These are phyloP conservation scores for Saccharum officinarum DNA, from an alignment of 176 grass and related monocot species.

Conservation along the genomic window DNA sequence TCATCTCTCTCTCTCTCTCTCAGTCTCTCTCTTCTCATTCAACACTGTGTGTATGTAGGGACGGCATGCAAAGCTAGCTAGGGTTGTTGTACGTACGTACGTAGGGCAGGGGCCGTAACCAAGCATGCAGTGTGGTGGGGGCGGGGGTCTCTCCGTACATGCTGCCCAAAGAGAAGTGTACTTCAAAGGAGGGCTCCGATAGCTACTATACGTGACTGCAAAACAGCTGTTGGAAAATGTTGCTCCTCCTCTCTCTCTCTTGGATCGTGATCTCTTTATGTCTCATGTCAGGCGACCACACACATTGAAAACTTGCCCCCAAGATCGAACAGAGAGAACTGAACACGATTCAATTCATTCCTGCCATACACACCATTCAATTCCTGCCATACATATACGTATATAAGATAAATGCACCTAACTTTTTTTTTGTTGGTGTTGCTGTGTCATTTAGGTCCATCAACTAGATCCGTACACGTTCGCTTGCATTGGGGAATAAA, in stretches of 20 bases:
- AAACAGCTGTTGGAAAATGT: slow-evolving; percentile 73
- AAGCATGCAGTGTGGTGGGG: slow-evolving; percentile 30
- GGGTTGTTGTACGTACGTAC: slow-evolving; percentile 19
- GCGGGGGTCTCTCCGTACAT: slow-evolving; percentile 38
- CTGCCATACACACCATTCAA: too few relatives aligned
- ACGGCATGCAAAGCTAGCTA: not conserved
- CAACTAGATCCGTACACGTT: too few relatives aligned
- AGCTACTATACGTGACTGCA: slow-evolving; percentile 74
- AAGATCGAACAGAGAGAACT: not conserved
- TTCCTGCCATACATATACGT: not conserved
- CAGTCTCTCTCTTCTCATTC: not conserved
- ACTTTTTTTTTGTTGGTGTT: too few relatives aligned
- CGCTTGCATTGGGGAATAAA: too few relatives aligned
- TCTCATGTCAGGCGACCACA: slow-evolving; percentile 57
- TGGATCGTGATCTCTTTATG: slow-evolving; percentile 34
- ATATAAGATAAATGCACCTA: not conserved
- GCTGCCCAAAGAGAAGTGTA: slow-evolving; percentile 58
- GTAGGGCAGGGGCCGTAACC: not conserved
- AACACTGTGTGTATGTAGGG: not conserved
- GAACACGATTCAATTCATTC: slow-evolving; percentile 6
- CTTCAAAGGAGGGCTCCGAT: slow-evolving; percentile 57
- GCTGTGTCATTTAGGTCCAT: too few relatives aligned
- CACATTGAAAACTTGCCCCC: not conserved
- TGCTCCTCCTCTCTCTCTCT: not conserved
- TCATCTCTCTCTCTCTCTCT: slow-evolving; percentile 18